Conservation (phyloP, 306 rosid genomes). For the Malus fusca region DNA sequence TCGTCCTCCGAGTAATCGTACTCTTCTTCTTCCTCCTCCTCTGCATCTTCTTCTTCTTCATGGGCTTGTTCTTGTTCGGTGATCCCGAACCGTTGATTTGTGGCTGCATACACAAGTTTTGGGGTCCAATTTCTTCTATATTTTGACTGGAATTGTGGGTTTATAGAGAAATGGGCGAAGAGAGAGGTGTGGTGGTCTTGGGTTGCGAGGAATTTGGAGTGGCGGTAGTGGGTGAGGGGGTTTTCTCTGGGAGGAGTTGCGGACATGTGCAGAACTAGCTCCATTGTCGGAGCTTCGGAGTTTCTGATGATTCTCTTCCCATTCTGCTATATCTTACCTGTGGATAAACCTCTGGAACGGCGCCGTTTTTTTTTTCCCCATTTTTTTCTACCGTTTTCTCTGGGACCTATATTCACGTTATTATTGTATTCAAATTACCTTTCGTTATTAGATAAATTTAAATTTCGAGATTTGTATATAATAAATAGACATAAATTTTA, state of each 20-base stretch:
- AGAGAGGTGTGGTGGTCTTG: background rate
- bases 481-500: no score
- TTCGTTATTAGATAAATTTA: no score
- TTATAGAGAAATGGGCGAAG: constrained; percentile 19
- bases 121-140: constrained; percentile 12
- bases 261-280: constrained; percentile 33
- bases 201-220: background rate
- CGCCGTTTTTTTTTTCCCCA: background rate
- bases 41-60: background rate
- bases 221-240: constrained; percentile 7
- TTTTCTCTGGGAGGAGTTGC: constrained; percentile 24
- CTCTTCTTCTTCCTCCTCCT: constrained; percentile 19
- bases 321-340: background rate
- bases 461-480: no score
- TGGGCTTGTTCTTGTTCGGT: constrained; percentile 12
- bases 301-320: background rate
- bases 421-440: background rate
- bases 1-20: constrained; percentile 53
- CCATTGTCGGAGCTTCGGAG: constrained; percentile 50
- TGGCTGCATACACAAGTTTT: constrained; percentile 12
- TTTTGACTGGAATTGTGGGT: constrained; percentile 17
- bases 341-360: background rate
- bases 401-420: background rate
- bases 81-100: constrained; percentile 13
- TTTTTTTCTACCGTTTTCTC: background rate